Evolutionary conservation across 306 rosid species (phyloP).

Genomic region (Alnus rubra): DNA sequence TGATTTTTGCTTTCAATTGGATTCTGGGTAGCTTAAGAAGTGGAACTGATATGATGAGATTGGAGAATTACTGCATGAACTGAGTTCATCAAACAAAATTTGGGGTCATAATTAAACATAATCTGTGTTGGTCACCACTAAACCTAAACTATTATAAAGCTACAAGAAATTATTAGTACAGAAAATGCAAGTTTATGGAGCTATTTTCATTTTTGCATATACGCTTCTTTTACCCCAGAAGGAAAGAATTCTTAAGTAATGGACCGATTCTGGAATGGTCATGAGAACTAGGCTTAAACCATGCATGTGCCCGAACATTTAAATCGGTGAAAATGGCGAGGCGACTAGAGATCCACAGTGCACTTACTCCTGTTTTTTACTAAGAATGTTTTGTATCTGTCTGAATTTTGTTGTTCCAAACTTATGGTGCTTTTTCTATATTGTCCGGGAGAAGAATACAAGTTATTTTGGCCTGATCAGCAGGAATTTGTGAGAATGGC

Average conservation of each 20-base stretch:
- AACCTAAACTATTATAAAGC: background rate
- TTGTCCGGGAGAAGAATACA: conserved; percentile 82
- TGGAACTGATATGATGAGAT: background rate
- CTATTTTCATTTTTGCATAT: no score
- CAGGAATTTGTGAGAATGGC: conserved; percentile 99
- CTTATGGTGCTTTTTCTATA: conserved; percentile 19
- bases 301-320: background rate
- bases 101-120: background rate
- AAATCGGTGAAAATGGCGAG: background rate
- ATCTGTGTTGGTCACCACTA: background rate
- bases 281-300: conserved; percentile 1
- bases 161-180: background rate
- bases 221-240: background rate
- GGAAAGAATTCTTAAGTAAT: background rate
- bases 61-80: background rate
- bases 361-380: background rate
- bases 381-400: background rate
- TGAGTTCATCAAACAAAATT: background rate
- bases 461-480: conserved; percentile 80
- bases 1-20: background rate
- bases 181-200: background rate
- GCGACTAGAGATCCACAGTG: background rate
- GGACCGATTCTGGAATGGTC: background rate
- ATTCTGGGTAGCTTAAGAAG: background rate
- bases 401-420: conserved; percentile 11